A percentile compares a stretch with the other conserved stretches of the same genome.
Conservation (phyloP, 306 rosid species). For the Benincasa hispida region DNA sequence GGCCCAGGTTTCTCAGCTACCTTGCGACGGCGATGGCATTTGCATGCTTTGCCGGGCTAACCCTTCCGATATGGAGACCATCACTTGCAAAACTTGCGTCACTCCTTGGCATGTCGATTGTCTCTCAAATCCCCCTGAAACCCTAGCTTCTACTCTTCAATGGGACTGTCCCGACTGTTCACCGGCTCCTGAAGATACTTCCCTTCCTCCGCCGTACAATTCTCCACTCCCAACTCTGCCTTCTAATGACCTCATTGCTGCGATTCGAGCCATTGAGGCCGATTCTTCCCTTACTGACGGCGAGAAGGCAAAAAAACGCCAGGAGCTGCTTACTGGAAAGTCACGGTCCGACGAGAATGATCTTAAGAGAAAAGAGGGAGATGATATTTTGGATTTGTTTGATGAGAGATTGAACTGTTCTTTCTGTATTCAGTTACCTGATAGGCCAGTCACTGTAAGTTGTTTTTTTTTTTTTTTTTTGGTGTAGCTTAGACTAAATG, state of each 20-base stretch:
- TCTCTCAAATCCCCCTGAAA: conserved; percentile 21
- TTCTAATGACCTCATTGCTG: conserved; percentile 18
- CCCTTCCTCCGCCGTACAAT: not conserved
- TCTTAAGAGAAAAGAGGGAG: not conserved
- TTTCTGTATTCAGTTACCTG: conserved; percentile 53
- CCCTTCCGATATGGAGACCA: conserved; percentile 23
- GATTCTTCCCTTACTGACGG: conserved; percentile 31
- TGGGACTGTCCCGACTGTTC: conserved; percentile 63
- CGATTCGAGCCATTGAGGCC: conserved; percentile 38
- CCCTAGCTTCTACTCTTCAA: conserved; percentile 15
- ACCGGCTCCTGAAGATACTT: not conserved
- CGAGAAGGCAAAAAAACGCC: conserved; percentile 47
- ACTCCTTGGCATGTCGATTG: conserved; percentile 42
- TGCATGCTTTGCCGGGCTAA: conserved; percentile 41
- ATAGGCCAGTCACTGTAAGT: conserved; percentile 75
- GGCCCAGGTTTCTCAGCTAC: conserved; percentile 21
- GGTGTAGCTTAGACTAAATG: not conserved
- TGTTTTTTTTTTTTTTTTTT: not conserved
- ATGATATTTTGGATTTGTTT: conserved; percentile 23
- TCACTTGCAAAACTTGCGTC: conserved; percentile 33
- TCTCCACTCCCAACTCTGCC: not conserved
- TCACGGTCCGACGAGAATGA: not conserved
- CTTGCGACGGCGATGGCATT: conserved; percentile 35
- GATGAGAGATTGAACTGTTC: conserved; percentile 41
- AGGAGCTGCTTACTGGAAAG: conserved; percentile 38